A percentile compares a stretch with the other conserved stretches of the same genome.
These are phyloP conservation scores for Astragalus membranaceus DNA, from an alignment of 306 rosid species.

Conservation along the genomic window DNA sequence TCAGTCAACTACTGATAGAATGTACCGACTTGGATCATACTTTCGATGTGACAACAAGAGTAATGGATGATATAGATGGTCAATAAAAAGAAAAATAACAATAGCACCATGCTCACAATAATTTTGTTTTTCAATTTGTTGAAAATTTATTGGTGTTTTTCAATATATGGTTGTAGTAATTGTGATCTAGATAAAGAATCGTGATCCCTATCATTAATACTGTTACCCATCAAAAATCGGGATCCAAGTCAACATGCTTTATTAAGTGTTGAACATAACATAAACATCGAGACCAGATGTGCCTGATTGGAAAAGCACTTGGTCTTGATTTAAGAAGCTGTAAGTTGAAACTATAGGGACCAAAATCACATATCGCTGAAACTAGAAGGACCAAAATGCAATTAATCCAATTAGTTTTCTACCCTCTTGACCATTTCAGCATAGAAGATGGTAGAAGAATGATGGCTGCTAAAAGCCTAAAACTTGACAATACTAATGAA, in stretches of 20 bases:
- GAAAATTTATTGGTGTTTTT: not conserved
- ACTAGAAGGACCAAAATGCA: too few species aligned
- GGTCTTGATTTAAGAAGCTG: too few species aligned
- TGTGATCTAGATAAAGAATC: not conserved
- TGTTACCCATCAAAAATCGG: too few species aligned
- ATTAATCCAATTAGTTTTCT: not conserved
- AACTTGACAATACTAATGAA: conserved; percentile 5
- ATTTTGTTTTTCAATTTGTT: not conserved
- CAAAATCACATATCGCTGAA: too few species aligned
- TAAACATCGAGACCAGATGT: too few species aligned
- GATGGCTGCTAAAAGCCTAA: not conserved
- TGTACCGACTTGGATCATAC: not conserved
- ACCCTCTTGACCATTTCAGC: not conserved
- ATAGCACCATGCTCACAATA: not conserved
- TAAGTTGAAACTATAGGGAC: too few species aligned
- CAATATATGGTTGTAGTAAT: not conserved
- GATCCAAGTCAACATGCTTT: too few species aligned
- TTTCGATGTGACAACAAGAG: not conserved
- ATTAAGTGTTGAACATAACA: too few species aligned
- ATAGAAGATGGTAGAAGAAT: not conserved
- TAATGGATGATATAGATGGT: not conserved
- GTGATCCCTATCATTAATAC: too few species aligned
- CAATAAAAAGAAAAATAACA: not conserved
- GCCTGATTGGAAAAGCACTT: too few species aligned
- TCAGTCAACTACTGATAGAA: not conserved